Base-by-base conservation (phyloP, 352 stramenopile genomes). In the Pythium phragmitis region DNA sequence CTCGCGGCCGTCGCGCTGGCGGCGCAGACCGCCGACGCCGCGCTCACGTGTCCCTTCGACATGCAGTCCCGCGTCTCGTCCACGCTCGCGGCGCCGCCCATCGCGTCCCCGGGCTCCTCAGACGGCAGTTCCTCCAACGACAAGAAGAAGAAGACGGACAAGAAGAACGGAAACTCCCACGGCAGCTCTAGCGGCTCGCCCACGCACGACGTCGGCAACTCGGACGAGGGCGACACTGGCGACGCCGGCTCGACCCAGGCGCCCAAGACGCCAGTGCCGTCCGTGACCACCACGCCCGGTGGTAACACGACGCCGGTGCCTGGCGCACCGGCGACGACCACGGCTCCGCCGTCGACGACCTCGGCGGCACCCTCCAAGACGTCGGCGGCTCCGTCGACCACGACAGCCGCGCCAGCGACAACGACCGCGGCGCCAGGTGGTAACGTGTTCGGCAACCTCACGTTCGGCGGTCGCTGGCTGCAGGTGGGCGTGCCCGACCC, bases 21-120 rank as follows among this genome's bases (percentile, higher is more conserved):
- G 34, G 49, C 65, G 56, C 54, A 66, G 39, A 59, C 19, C 17
- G 60, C 51, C 45, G 45, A 59, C 46, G 67, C 34, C 12, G 75
- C 63, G 39, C 69, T 79, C 28, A 88, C 76, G 58, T 92, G 83
- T 57, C 76, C 77, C 49, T 79, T 92, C 48, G 79, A 77, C 46
- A 50, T 90, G 34, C 83, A 92, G 62, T 79, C 77, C 26, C 33
- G 64, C 36, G 75, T 85, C 16, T 69, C 73, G 49, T 92, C 83
- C 26, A 90, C 83, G 56, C 78, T 92, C 21, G 68, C 67, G 33
- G 70, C 82, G 53, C 82, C 80, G 57, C 82, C 85, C 42, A 83
- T 72, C 49, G 43, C 82, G 49, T 73, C 68, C 11, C 62, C 63
- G 21, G 72, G 52, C 37, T 52, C 54, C 4, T 67, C 51, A 7